phyloP scores from a whole-genome alignment of 192 early-diverging fungal genomes.

The Coemansia sp. region DNA sequence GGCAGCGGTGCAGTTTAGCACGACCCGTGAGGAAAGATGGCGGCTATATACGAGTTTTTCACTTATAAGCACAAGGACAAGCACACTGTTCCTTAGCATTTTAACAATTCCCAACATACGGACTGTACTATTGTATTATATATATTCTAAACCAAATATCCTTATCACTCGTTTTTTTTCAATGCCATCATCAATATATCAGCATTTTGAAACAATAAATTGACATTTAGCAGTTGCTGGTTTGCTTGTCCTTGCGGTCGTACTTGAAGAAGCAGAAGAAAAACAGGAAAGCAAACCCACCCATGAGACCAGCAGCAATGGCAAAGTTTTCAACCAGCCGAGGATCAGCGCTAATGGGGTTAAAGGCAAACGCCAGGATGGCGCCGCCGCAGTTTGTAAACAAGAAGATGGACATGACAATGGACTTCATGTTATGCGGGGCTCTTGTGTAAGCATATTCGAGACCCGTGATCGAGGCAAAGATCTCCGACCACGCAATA shows the following conservation, averaged over 20 bases:
- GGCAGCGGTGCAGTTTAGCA: too few relatives aligned
- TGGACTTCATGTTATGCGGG: constrained; percentile 61
- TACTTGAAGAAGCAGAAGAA: constrained; percentile 57
- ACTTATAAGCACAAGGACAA: too few relatives aligned
- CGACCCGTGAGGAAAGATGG: too few relatives aligned
- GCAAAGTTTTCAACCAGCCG: constrained; percentile 66
- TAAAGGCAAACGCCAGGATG: constrained; percentile 57
- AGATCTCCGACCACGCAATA: constrained; percentile 60
- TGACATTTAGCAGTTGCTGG: constrained; percentile 5
- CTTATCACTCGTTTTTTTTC: neutral
- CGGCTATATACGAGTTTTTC: too few relatives aligned
- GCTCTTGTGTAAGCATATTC: constrained; percentile 66
- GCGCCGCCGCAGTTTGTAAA: constrained; percentile 60
- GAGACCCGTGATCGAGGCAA: constrained; percentile 64
- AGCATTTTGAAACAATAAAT: neutral
- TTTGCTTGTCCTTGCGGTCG: constrained; percentile 46
- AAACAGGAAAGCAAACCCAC: constrained; percentile 52
- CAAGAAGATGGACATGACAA: constrained; percentile 62
- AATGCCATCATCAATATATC: constrained; percentile 9
- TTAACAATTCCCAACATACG: too few relatives aligned
- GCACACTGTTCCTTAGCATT: too few relatives aligned
- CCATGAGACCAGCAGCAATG: constrained; percentile 55
- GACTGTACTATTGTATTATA: too few relatives aligned
- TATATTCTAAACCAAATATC: too few relatives aligned
- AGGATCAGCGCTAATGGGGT: constrained; percentile 57